Evolutionary conservation across 2,329 filamentous ascomycete species (phyloP).

Genomic region (Ceratocystis ficicola): DNA sequence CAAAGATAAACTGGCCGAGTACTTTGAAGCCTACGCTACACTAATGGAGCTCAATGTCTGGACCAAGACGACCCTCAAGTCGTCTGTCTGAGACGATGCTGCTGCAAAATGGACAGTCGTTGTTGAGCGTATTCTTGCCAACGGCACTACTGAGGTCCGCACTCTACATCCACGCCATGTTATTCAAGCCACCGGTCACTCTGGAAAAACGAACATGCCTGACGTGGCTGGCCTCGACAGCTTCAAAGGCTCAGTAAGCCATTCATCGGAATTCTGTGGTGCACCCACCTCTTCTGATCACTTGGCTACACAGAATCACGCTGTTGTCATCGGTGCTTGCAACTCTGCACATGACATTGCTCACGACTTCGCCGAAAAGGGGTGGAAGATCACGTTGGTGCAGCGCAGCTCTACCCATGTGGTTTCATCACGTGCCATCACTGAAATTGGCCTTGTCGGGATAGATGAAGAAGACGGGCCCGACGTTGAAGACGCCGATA

Average conservation of each 20-base stretch:
- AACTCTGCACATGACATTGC: constrained; percentile 60
- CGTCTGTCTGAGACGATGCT: constrained; percentile 39
- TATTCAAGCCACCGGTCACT: constrained; percentile 56
- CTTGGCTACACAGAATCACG: constrained; percentile 40
- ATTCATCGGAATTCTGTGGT: constrained; percentile 49
- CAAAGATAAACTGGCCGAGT: constrained; percentile 59
- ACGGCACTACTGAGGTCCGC: constrained; percentile 39
- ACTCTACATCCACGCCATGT: constrained; percentile 51
- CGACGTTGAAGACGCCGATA: constrained; percentile 53
- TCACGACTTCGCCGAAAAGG: constrained; percentile 54
- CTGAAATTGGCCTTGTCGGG: constrained; percentile 41
- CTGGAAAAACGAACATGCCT: constrained; percentile 52
- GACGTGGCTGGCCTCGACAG: constrained; percentile 42
- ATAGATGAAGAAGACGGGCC: constrained; percentile 43
- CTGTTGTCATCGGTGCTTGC: constrained; percentile 54
- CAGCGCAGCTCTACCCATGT: constrained; percentile 56
- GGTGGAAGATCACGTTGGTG: constrained; percentile 56
- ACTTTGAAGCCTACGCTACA: constrained; percentile 52
- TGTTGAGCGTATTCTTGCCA: constrained; percentile 38
- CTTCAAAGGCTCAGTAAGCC: constrained; percentile 51
- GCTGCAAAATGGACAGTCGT: constrained; percentile 43
- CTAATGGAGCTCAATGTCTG: constrained; percentile 58
- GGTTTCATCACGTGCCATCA: constrained; percentile 42
- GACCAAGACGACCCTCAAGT: constrained; percentile 40
- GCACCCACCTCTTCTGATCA: constrained; percentile 31